Conservation (phyloP, 2,329 filamentous ascomycete genomes). For the Calycina herbarum region DNA sequence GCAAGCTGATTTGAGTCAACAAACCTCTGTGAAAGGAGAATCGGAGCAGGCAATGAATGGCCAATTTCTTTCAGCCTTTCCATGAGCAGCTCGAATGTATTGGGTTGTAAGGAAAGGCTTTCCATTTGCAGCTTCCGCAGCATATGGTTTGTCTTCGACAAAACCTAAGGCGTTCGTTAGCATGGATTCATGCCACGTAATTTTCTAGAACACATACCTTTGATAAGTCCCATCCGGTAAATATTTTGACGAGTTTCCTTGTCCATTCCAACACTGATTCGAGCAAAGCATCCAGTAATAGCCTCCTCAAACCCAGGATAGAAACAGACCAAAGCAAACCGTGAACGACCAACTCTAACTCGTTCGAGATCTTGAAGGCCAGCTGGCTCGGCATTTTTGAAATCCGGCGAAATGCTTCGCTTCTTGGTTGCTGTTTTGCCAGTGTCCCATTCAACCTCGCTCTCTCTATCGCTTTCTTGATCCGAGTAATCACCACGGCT, state of each 20-base stretch:
- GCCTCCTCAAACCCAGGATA: conserved; percentile 84
- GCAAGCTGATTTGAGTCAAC: conserved; percentile 27
- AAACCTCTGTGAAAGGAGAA: conserved; percentile 76
- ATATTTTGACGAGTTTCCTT: conserved; percentile 69
- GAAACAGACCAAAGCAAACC: conserved; percentile 90
- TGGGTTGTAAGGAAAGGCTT: conserved; percentile 81
- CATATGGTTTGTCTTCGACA: conserved; percentile 76
- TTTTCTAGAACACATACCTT: conserved; percentile 56
- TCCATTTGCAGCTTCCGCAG: conserved; percentile 71
- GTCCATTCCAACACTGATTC: conserved; percentile 80
- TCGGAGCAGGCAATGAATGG: conserved; percentile 92
- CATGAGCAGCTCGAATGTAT: conserved; percentile 79
- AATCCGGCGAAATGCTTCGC: conserved; percentile 42
- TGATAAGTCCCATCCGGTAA: conserved; percentile 88
- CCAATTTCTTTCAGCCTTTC: conserved; percentile 79
- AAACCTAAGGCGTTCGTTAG: conserved; percentile 59
- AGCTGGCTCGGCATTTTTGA: conserved; percentile 61
- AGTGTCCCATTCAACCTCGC: conserved; percentile 76
- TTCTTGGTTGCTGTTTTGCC: conserved; percentile 49
- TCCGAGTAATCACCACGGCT: conserved; percentile 56
- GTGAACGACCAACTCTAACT: conserved; percentile 77
- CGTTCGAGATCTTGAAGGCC: conserved; percentile 81
- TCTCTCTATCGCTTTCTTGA: conserved; percentile 67
- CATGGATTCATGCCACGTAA: not conserved
- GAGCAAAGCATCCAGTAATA: conserved; percentile 80